These are phyloP conservation scores for Acer negundo DNA, from an alignment of 345 rosid species.

Conservation along the genomic window DNA sequence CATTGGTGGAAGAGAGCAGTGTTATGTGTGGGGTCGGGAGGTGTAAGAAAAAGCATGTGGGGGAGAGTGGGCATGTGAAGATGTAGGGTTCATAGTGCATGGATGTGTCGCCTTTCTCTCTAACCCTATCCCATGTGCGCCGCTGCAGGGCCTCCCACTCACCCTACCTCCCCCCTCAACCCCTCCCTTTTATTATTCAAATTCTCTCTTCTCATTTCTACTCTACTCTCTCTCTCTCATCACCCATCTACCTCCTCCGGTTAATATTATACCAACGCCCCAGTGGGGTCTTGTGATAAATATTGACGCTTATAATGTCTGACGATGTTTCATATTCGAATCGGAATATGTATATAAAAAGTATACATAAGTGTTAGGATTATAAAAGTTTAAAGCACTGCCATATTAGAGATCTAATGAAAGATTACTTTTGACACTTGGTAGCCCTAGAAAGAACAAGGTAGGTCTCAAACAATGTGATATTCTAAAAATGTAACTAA, in stretches of 20 bases:
- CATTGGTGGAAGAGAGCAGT: constrained; percentile 17
- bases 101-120: constrained; percentile 41
- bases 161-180: background rate
- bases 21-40: constrained; percentile 20
- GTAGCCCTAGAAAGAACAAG: constrained; percentile 27
- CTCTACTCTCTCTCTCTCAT: too few relatives aligned
- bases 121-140: constrained; percentile 54
- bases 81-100: constrained; percentile 35
- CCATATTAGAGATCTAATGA: constrained; percentile 15
- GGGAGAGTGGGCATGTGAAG: constrained; percentile 40
- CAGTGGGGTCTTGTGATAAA: too few relatives aligned
- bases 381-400: background rate
- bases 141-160: constrained; percentile 49
- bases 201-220: background rate
- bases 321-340: too few relatives aligned
- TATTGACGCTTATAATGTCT: too few relatives aligned
- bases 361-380: too few relatives aligned
- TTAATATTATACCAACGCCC: too few relatives aligned
- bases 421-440: constrained; percentile 32
- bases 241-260: too few relatives aligned
- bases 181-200: background rate
- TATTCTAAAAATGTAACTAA: background rate
- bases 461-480: background rate
- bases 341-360: too few relatives aligned
- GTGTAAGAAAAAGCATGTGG: constrained; percentile 40